Base-by-base conservation (phyloP, 106 monocot genomes). In the Ottelia alismoides region DNA sequence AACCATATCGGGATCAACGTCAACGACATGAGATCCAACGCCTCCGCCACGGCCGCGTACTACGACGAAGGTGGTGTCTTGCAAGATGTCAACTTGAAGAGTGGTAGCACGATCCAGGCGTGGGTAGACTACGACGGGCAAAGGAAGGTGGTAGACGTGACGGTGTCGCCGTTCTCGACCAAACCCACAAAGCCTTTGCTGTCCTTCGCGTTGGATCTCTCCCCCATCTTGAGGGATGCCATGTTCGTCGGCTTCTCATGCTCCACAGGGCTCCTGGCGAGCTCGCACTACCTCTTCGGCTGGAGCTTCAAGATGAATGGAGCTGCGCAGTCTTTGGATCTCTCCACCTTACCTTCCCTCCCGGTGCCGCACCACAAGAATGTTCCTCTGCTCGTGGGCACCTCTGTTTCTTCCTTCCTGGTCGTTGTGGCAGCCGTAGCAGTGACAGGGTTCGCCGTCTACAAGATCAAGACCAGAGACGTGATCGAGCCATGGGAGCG, bases 231-330 rank as follows among this genome's bases (percentile, higher is more conserved):
- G 3, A 3, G n/a, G 28, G 60, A 60, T 2, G 2, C 30, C 26
- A 64, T 64, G 53, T 53, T 22, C 32, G 53, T 43, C 12, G 64
- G 64, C 30, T 63, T 63, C 62, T 32, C 51, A 2, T 31, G 31
- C 11, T 49, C 62, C 21, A 32, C 51, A 3, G 62, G 51, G 23
- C 32, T 31, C 12, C 35, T 63, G 30, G 1, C 35, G 19, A 22
- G 31, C 5, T 32, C 2, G 5, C 62, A 63, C 23, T 63, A 51
- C 49, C 17, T 63, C 6, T 3, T 63, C 16, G 62, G 51, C 3
- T 63, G 62, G 62, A 63, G 62, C 25, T 63, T 63, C 25, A 30
- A 31, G 51, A 24, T 63, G 22, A 51, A 63, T n/a, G 62, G 62
- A 9, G 20, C 17, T 32, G 49, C 62, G 30, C 20, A 50, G 23